Evolutionary conservation across 1,284 basidiomycete genomes (phyloP).

Genomic region (Leccinum subfulvum): DNA sequence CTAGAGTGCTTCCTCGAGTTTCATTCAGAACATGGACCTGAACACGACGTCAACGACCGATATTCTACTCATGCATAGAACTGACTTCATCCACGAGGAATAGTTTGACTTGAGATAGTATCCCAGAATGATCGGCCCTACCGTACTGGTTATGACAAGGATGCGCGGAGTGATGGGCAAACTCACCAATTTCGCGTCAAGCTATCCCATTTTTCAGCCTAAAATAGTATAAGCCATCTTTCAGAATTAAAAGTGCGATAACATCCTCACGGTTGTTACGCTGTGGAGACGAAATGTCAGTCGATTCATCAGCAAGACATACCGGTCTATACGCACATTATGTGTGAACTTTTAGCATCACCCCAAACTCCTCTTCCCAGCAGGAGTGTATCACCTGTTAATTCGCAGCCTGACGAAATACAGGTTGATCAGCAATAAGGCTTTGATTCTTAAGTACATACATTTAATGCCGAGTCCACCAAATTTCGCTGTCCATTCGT

Average conservation of each 20-base stretch:
- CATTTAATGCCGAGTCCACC: constrained; percentile 72
- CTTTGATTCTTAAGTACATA: constrained; percentile 25
- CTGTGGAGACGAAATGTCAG: constrained; percentile 35
- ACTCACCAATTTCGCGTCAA: constrained; percentile 82
- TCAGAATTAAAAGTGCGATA: constrained; percentile 1
- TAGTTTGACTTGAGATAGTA: constrained; percentile 69
- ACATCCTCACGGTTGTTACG: constrained; percentile 66
- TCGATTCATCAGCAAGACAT: constrained; percentile 7
- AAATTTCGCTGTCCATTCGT: constrained; percentile 86
- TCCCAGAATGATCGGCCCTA: constrained; percentile 64
- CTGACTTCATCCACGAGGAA: constrained; percentile 86
- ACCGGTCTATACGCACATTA: constrained; percentile 57
- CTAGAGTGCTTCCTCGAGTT: constrained; percentile 84
- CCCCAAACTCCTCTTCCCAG: constrained; percentile 63
- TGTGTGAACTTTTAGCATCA: constrained; percentile 68
- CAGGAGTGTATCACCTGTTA: constrained; percentile 86
- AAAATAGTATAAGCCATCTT: constrained; percentile 9
- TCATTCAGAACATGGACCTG: constrained; percentile 94
- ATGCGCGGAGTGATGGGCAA: not conserved
- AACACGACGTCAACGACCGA: not conserved
- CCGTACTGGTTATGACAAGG: constrained; percentile 12
- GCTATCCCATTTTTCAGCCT: constrained; percentile 96
- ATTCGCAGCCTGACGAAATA: constrained; percentile 65
- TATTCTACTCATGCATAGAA: not conserved
- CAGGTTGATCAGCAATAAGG: not conserved